Evolutionary conservation across 106 monocot genomes (phyloP).

Genomic region (Apostasia ramifera): DNA sequence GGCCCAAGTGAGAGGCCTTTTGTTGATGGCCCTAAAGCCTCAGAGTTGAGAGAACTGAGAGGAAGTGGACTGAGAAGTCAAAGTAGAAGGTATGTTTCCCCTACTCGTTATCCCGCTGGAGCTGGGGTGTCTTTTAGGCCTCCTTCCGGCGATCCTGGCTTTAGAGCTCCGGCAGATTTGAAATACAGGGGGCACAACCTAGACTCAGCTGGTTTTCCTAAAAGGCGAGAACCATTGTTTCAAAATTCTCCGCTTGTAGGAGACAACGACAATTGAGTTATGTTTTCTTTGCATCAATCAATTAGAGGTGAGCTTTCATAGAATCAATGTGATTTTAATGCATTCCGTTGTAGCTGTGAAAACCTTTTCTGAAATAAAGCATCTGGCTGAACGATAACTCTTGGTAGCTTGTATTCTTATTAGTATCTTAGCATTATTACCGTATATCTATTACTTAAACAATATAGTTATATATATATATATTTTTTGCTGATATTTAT

Average conservation of each 20-base stretch:
- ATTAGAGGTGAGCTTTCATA: too few species aligned
- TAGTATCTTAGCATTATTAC: too few species aligned
- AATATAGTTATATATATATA: too few species aligned
- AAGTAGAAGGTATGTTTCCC: constrained; percentile 62
- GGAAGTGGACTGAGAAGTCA: constrained; percentile 43
- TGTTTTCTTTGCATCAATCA: background rate
- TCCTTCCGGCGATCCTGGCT: constrained; percentile 38
- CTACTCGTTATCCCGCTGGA: constrained; percentile 42
- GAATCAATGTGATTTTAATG: too few species aligned
- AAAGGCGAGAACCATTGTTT: constrained; percentile 69
- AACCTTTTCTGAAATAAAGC: too few species aligned
- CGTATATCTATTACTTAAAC: too few species aligned
- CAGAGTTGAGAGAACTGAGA: constrained; percentile 46
- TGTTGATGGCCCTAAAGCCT: constrained; percentile 27
- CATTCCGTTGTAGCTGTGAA: too few species aligned
- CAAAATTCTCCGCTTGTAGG: constrained; percentile 28
- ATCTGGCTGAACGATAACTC: too few species aligned
- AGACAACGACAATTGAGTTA: constrained; percentile 59
- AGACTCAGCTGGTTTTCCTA: constrained; percentile 52
- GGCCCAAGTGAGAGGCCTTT: constrained; percentile 27
- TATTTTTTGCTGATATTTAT: too few species aligned
- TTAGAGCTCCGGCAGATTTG: constrained; percentile 40
- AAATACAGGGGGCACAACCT: constrained; percentile 49
- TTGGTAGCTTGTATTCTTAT: too few species aligned
- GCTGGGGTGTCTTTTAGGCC: constrained; percentile 40